phyloP scores from a whole-genome alignment of 225 moss, liverwort and hornwort species.

The Bryum argenteum region DNA sequence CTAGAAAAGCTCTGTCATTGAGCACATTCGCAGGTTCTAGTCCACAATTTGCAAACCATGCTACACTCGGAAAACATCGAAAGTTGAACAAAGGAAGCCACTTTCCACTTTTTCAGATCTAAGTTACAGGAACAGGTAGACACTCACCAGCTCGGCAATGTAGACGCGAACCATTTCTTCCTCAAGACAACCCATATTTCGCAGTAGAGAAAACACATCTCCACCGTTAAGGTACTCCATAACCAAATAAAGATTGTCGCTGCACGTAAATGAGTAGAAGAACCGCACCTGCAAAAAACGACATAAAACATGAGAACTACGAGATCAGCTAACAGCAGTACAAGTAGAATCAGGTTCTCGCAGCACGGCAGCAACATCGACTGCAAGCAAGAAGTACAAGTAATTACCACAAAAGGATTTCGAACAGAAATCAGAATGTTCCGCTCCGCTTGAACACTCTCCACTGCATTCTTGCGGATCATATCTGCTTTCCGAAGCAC shows the following conservation, averaged over 20 bases:
- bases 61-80: not conserved
- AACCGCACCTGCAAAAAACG: slow-evolving; percentile 77
- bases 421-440: slow-evolving; percentile 96
- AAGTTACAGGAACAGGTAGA: slow-evolving; percentile 20
- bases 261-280: slow-evolving; percentile 98
- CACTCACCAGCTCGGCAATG: slow-evolving; percentile 93
- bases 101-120: slow-evolving; percentile 15
- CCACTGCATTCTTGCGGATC: slow-evolving; percentile 98
- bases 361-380: not conserved
- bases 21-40: slow-evolving; percentile 21
- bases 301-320: slow-evolving; percentile 10
- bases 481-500: slow-evolving; percentile 98
- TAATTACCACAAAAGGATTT: slow-evolving; percentile 93
- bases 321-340: not conserved
- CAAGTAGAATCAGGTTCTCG: not conserved
- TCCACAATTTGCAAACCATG: slow-evolving; percentile 13
- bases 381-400: not conserved
- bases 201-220: slow-evolving; percentile 93
- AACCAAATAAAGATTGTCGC: slow-evolving; percentile 91
- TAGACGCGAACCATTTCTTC: slow-evolving; percentile 95
- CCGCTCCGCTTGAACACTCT: slow-evolving; percentile 98
- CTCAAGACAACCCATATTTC: slow-evolving; percentile 82
- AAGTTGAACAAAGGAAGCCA: not conserved
- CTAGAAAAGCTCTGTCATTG: not conserved
- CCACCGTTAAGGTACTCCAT: slow-evolving; percentile 99